Base-by-base conservation (phyloP, 257 asterid species). In the Plectranthus barbatus region DNA sequence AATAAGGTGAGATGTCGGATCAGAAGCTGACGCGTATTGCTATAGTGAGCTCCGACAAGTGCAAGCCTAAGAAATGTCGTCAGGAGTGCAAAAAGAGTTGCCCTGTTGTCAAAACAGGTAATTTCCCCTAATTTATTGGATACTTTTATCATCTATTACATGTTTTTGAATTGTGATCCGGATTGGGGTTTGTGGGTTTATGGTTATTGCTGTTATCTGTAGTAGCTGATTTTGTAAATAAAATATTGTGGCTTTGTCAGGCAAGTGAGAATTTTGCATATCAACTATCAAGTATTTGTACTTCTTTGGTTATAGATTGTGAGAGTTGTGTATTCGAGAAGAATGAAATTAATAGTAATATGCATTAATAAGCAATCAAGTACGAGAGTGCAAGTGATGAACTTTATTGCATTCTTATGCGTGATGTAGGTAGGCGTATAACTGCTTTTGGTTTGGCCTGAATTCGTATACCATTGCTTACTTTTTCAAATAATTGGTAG, bases 11-110 rank as follows among this genome's bases (percentile, higher is more conserved):
- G 81, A 91, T 91, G 96, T 34, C 90, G 81, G 95, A 88, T 79
- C 94, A 91, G 86, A 81, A 80, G 56, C 74, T 93, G 84, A 90
- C 95, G 42, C 97, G 97, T 85, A 84, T 90, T 12, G 99, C 99
- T 26, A 87, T 90, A 3, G 95, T 93, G 72, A 84, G 90, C 67
- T 79, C 97, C 58, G 96, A 93, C 62, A 90, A 81, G 84, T 93
- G 97, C 75, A 93, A 90, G 79, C 99, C 97, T 19, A 92, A 87
- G 60, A 93, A 90, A 75, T 93, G 96, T 73, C 84, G 95, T 2
- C 95, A 85, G 79, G 95, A 87, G 71, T 93, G 99, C 83, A 87
- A 80, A 76, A 93, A 90, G 82, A 85, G 95, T 51, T 93, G 97
- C 67, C 99, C 99, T 26, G 96, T 90, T 60, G 97, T 90, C 60